Evolutionary conservation across 176 grass and related monocot species (phyloP).

Genomic region (Cenchrus purpureus): DNA sequence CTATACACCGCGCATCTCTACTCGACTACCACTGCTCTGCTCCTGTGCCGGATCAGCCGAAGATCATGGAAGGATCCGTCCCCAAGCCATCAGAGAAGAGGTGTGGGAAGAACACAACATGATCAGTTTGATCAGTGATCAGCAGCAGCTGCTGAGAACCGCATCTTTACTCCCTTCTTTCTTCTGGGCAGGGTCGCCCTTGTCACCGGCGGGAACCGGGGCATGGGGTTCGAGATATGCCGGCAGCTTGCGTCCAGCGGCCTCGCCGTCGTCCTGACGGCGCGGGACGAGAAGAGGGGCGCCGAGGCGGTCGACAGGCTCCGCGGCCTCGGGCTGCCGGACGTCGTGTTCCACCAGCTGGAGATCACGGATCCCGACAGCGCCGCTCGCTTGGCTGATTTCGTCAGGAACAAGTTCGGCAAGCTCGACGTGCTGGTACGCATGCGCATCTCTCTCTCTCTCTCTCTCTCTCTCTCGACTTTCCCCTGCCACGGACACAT

Average conservation of each 20-base stretch:
- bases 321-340: not conserved
- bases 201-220: conserved; percentile 48
- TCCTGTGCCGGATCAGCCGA: not conserved
- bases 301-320: conserved; percentile 24
- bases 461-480: not conserved
- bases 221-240: conserved; percentile 52
- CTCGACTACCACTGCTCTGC: not conserved
- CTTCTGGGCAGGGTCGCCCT: conserved; percentile 36
- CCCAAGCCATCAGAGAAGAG: not conserved
- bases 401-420: conserved; percentile 43
- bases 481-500: not conserved
- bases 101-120: not conserved
- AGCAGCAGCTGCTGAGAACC: not conserved
- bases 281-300: conserved; percentile 33
- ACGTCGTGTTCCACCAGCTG: conserved; percentile 58
- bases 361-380: conserved; percentile 39
- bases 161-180: not conserved
- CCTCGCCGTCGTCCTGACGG: conserved; percentile 41
- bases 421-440: conserved; percentile 51
- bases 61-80: conserved; percentile 33
- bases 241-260: conserved; percentile 44
- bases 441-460: not conserved
- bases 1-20: not conserved
- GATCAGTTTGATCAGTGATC: not conserved
- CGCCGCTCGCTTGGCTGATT: conserved; percentile 37